A percentile compares a stretch with the other conserved stretches of the same genome.
Evolutionary conservation across 1,284 basidiomycete genomes (phyloP).

Genomic region (Stygiomarasmius scandens): DNA sequence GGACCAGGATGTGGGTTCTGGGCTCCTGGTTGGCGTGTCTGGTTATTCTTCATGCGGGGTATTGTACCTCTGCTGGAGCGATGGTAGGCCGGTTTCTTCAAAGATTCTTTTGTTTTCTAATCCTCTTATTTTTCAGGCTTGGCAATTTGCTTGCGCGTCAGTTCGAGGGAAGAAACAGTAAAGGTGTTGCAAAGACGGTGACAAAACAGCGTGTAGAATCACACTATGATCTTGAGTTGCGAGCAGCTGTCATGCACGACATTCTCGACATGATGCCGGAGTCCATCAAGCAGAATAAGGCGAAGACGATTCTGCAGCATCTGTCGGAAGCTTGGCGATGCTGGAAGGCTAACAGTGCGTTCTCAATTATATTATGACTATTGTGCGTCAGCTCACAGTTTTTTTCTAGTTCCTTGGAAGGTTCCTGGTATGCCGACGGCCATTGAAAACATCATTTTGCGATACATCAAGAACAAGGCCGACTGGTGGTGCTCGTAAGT

Average conservation of each 20-base stretch:
- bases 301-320: constrained; percentile 98
- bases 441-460: constrained; percentile 98
- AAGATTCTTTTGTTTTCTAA: neutral
- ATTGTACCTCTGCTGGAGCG: constrained; percentile 97
- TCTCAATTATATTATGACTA: constrained; percentile 14
- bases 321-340: constrained; percentile 98
- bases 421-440: constrained; percentile 97
- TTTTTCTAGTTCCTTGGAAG: constrained; percentile 80
- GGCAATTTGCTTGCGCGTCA: constrained; percentile 97
- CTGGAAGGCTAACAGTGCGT: constrained; percentile 96
- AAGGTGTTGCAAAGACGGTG: constrained; percentile 93
- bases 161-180: constrained; percentile 97
- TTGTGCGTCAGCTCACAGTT: constrained; percentile 8
- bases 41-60: constrained; percentile 99
- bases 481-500: constrained; percentile 98
- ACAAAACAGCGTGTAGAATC: constrained; percentile 99
- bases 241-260: constrained; percentile 99
- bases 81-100: constrained; percentile 56
- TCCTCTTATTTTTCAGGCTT: constrained; percentile 56
- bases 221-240: constrained; percentile 96
- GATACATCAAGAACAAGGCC: constrained; percentile 99
- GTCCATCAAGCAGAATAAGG: constrained; percentile 98
- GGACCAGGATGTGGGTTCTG: constrained; percentile 99
- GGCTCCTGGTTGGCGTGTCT: constrained; percentile 99
- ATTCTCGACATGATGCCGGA: constrained; percentile 99